Conservation (phyloP, 176 grass and related monocot genomes). For the Tillandsia leiboldiana region DNA sequence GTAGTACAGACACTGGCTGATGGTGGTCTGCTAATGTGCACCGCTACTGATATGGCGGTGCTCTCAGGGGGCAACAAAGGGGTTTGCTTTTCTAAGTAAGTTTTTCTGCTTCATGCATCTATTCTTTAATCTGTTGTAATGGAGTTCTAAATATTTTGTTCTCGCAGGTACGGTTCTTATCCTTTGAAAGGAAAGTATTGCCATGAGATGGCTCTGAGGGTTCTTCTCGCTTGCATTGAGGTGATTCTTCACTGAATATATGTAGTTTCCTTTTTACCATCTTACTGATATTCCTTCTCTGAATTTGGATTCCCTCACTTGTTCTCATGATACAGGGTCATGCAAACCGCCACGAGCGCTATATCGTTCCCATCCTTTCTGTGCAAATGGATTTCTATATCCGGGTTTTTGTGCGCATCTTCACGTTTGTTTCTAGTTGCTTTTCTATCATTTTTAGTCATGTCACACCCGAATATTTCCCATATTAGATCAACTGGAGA, state of each 20-base stretch:
- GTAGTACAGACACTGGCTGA: conserved; percentile 82
- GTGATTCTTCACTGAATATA: conserved; percentile 19
- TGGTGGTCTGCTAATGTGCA: conserved; percentile 89
- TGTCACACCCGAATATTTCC: too few relatives aligned
- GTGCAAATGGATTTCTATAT: conserved; percentile 96
- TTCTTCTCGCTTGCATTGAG: conserved; percentile 95
- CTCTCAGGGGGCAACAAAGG: conserved; percentile 80
- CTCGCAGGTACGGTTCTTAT: conserved; percentile 85
- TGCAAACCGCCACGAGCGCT: conserved; percentile 89
- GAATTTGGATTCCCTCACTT: neutral
- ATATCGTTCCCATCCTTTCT: conserved; percentile 91
- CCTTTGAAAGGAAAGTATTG: conserved; percentile 91
- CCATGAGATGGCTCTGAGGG: conserved; percentile 98
- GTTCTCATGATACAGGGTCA: conserved; percentile 58
- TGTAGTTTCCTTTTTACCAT: neutral
- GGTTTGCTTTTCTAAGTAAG: conserved; percentile 97
- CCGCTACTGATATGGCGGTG: conserved; percentile 98
- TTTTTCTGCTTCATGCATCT: neutral
- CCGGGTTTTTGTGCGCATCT: conserved; percentile 97
- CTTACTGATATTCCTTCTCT: neutral
- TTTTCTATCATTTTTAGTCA: neutral
- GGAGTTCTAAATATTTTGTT: conserved; percentile 14
- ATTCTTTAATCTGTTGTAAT: neutral
- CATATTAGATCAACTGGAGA: too few relatives aligned
- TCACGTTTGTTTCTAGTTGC: conserved; percentile 61